A percentile compares a stretch with the other conserved stretches of the same genome.
Evolutionary conservation across 1,284 basidiomycete species (phyloP).

Genomic region (Sparassis latifolia): DNA sequence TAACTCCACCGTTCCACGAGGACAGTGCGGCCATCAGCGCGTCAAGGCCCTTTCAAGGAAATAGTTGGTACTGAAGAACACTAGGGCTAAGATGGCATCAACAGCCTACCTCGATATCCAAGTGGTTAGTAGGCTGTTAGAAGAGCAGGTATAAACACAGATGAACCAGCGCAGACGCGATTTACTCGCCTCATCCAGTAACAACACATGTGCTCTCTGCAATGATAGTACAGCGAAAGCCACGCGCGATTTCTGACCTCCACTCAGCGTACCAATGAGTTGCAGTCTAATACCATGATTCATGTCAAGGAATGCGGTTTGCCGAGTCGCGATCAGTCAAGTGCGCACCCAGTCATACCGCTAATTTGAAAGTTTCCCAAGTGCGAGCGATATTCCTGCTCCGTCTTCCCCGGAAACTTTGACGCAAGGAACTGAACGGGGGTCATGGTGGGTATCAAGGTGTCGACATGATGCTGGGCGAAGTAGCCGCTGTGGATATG

Average conservation of each 20-base stretch:
- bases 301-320: neutral
- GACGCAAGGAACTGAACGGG: conserved; percentile 91
- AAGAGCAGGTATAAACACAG: neutral
- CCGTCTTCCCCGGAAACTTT: conserved; percentile 90
- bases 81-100: neutral
- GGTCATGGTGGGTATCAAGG: conserved; percentile 77
- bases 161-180: neutral
- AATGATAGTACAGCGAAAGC: conserved; percentile 92
- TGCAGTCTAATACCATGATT: conserved; percentile 47
- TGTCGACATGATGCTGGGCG: conserved; percentile 97
- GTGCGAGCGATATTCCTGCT: conserved; percentile 94
- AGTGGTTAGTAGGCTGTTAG: conserved; percentile 87
- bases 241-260: conserved; percentile 96
- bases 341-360: conserved; percentile 79
- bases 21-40: conserved; percentile 87
- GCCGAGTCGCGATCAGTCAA: neutral
- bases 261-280: conserved; percentile 78
- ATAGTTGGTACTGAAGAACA: neutral
- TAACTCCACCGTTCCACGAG: conserved; percentile 94
- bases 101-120: conserved; percentile 78
- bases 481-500: conserved; percentile 72
- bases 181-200: conserved; percentile 77
- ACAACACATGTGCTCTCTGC: conserved; percentile 81
- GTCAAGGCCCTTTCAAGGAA: conserved; percentile 70
- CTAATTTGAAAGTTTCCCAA: conserved; percentile 99